Conservation (phyloP, 2,329 filamentous ascomycete genomes). For the Diaporthe sp. region DNA sequence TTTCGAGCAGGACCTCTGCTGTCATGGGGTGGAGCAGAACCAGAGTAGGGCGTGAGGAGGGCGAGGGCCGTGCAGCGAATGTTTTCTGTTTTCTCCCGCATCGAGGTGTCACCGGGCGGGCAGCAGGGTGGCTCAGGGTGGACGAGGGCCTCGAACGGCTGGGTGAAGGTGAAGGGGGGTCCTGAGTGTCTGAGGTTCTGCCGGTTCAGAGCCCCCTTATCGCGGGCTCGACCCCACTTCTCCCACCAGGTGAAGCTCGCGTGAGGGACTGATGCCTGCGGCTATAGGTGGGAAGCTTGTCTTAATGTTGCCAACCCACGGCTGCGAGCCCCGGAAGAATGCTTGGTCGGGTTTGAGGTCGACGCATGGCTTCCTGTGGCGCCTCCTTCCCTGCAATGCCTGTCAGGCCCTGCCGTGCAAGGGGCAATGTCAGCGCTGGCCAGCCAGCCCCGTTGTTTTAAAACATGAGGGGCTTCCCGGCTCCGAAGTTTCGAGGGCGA, state of each 20-base stretch:
- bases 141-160: slow-evolving; percentile 33
- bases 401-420: not conserved
- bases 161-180: slow-evolving; percentile 3
- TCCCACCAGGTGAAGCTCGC: slow-evolving; percentile 16
- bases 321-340: slow-evolving; percentile 13
- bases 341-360: slow-evolving; percentile 36
- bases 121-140: not conserved
- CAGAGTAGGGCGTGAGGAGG: slow-evolving; percentile 13
- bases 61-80: slow-evolving; percentile 19
- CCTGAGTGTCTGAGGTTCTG: slow-evolving; percentile 36
- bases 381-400: slow-evolving; percentile 3
- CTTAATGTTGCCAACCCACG: slow-evolving; percentile 12
- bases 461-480: slow-evolving; percentile 37
- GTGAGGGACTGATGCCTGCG: slow-evolving; percentile 15
- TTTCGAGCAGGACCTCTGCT: not conserved
- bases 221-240: slow-evolving; percentile 20
- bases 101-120: not conserved
- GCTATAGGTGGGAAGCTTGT: slow-evolving; percentile 2
- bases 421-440: not conserved
- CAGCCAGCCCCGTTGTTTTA: slow-evolving; percentile 28
- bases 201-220: slow-evolving; percentile 29
- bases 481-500: slow-evolving; percentile 34
- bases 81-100: slow-evolving; percentile 22
- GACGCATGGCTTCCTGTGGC: slow-evolving; percentile 24
- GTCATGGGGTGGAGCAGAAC: slow-evolving; percentile 20